Base-by-base conservation (phyloP, 78 protist genomes). In the Mastigamoeba balamuthi region DNA sequence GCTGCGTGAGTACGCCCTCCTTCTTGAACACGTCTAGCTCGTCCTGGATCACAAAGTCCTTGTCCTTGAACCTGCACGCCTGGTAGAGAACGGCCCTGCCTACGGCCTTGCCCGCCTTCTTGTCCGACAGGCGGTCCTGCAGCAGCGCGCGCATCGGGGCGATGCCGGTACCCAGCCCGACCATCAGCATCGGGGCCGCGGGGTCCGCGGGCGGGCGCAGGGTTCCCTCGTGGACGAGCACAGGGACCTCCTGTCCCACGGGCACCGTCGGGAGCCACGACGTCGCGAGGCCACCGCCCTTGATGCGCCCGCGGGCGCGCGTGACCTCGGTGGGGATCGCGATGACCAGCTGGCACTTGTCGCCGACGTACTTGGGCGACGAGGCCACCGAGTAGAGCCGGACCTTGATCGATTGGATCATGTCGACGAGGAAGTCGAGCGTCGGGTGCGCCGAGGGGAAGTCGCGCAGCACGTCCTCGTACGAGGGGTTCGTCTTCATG, bases 321-420 rank as follows among this genome's bases (percentile, higher is more conserved):
- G 58, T 48, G 17, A 48, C 58, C 58, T 48, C 58, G 17, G 58
- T 48, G 17, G 58, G 58, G 58, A 48, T 48, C 33, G 58, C 58
- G 17, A 48, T 48, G 17, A 48, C 58, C 33, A 48, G 58, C 58
- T 48, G 58, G 58, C 58, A 48, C 58, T 48, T 48, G 58, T 48
- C 33, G 17, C 58, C 58, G 17, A 48, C 58, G 37, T 23, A 10
- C 70, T n/a, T 66, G 37, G 65, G 29, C 41, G 78, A 17, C 17
- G 85, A 77, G 30, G 93, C 89, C 35, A 89, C 83, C 28, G 93
- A 89, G 75, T 89, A 89, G 71, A 74, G 83, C 39, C 93, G 77
- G 0, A 88, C 88, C 71, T 83, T 83, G 78, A 76, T 84, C 30
- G 42, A 36, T 23, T 88, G 87, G 33, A 89, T 66, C 28, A 81